Base-by-base conservation (phyloP, 331 rosid species). In the Rhamnella rubrinervis region DNA sequence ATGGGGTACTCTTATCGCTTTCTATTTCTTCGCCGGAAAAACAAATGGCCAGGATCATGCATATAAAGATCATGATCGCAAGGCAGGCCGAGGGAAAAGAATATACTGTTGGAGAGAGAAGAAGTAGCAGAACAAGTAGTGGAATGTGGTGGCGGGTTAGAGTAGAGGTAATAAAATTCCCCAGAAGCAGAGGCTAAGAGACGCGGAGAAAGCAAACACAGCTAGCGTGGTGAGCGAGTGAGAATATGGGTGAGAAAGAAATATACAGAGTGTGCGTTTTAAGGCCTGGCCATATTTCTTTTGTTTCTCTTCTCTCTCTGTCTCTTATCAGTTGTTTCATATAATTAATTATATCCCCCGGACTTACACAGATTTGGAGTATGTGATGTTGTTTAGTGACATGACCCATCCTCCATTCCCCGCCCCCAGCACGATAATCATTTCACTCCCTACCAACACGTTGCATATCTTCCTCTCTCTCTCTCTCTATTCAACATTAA, bases 31-130 rank as follows among this genome's bases (percentile, higher is more conserved):
- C 78, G 73, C 77, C 66, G 61, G 69, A 62, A 71, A 68, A 71
- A 65, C 63, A 65, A 63, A 69, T 46, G 41, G 59, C 55, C n/a
- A 68, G 25, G 18, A 9, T 9, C 57, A 58, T 55, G 73, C 81
- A 71, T 60, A 44, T 78, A 78, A 78, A 78, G 82, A 78, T 72
- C 78, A 65, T 71, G 82, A 40, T 51, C 39, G n/a, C 26, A 41
- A 18, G 51, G 51, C 26, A 19, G 23, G 55, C 61, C 67, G 38
- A 39, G 16, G 61, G 40, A 62, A 28, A 6, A 44, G 2, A 74
- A 50, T 63, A 15, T 7, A 3, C 6, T 28, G 73, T 66, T 49
- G 35, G 65, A 59, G 53, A 44, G 38, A 19, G 63, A 71, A 70
- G 17, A 18, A 66, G 11, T 23, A 41, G 19, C 46, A 60, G 74